Percentiles rank a stretch among this genome's conserved stretches.
Evolutionary conservation across 1,284 basidiomycete genomes (phyloP).

Genomic region (Leucoagaricus sp.): DNA sequence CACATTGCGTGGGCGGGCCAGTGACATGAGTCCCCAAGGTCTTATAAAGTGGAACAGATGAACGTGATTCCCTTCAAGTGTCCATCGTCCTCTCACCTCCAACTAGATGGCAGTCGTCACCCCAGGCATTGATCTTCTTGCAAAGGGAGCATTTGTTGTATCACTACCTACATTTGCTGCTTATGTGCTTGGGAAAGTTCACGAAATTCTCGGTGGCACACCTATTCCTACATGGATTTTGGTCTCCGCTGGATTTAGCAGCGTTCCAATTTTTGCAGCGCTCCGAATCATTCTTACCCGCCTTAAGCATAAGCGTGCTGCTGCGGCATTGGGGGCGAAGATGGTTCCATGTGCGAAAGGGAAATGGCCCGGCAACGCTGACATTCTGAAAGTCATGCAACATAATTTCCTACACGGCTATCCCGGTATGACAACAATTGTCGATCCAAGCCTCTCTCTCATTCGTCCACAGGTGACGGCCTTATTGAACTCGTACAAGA

Average conservation of each 20-base stretch:
- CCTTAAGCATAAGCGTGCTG: constrained; percentile 19
- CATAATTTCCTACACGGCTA: constrained; percentile 28
- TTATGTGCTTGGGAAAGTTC: constrained; percentile 16
- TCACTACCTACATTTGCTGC: constrained; percentile 4
- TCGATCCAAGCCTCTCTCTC: not conserved
- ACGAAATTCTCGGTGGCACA: constrained; percentile 14
- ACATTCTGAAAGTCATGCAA: constrained; percentile 28
- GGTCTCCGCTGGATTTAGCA: constrained; percentile 17
- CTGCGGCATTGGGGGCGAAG: constrained; percentile 24
- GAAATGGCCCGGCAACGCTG: constrained; percentile 28
- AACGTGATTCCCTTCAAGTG: not conserved
- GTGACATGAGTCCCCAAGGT: not conserved
- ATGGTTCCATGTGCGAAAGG: constrained; percentile 24
- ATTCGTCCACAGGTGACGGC: constrained; percentile 24
- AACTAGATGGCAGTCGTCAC: constrained; percentile 19
- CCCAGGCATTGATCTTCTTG: constrained; percentile 27
- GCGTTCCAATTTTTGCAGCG: constrained; percentile 21
- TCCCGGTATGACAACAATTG: constrained; percentile 23
- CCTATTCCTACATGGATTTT: constrained; percentile 23
- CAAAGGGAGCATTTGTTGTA: constrained; percentile 15
- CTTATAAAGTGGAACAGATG: not conserved
- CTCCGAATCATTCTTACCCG: constrained; percentile 20
- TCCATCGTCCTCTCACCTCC: not conserved
- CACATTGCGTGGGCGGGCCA: not conserved
- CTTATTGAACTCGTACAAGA: constrained; percentile 23